These are phyloP conservation scores for Phytophthora europaea DNA, from an alignment of 352 stramenopile genomes.

Conservation along the genomic window DNA sequence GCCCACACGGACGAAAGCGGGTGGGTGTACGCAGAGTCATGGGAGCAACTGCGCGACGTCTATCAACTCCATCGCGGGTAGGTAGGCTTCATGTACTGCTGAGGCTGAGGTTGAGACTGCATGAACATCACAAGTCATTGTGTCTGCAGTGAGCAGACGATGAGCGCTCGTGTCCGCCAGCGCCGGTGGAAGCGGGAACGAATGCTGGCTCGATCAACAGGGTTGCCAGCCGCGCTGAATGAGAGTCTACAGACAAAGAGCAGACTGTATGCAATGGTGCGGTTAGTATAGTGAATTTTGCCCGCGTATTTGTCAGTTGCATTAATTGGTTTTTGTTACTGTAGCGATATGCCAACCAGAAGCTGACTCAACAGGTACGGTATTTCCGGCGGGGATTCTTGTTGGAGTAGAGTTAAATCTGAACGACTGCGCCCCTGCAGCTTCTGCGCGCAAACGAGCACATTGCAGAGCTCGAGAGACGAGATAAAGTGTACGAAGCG, in stretches of 20 bases:
- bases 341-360: conserved; percentile 68
- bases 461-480: conserved; percentile 60
- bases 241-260: conserved; percentile 45
- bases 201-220: conserved; percentile 51
- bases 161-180: conserved; percentile 51
- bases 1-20: conserved; percentile 60
- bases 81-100: neutral
- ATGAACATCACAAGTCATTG: neutral
- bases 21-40: conserved; percentile 63
- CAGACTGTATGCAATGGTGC: conserved; percentile 48
- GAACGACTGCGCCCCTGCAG: conserved; percentile 12
- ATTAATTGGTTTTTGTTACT: conserved; percentile 14
- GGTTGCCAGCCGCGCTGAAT: conserved; percentile 41
- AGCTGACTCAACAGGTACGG: conserved; percentile 70
- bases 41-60: conserved; percentile 39
- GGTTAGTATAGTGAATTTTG: neutral
- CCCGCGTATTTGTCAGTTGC: neutral
- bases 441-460: conserved; percentile 58
- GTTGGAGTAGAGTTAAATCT: neutral
- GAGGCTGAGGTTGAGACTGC: neutral
- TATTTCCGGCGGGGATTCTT: neutral
- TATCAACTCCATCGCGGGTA: conserved; percentile 36
- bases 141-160: conserved; percentile 44
- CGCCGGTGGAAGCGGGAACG: conserved; percentile 70
- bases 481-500: conserved; percentile 54